phyloP scores from a whole-genome alignment of 371 early-diverging fungal species.

The Mucor mucedo region DNA sequence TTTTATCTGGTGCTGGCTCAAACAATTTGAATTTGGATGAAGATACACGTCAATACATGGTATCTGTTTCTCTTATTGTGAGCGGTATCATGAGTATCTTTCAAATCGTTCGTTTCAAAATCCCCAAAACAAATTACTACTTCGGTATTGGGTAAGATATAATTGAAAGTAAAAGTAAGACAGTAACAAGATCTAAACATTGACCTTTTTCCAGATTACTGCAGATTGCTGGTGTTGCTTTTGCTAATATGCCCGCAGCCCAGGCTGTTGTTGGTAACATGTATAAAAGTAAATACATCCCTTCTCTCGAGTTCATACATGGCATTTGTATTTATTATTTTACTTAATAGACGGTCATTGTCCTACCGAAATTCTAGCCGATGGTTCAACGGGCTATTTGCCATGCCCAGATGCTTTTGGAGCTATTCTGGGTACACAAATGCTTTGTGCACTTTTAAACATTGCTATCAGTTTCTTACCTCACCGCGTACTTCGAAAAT shows the following conservation, averaged over 20 bases:
- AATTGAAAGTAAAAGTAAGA: too few species aligned
- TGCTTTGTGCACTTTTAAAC: conserved; percentile 52
- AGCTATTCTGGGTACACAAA: conserved; percentile 61
- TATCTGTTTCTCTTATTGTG: conserved; percentile 56
- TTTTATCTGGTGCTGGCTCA: conserved; percentile 53
- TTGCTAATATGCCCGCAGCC: conserved; percentile 44
- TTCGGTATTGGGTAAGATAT: conserved; percentile 53
- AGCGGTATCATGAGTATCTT: conserved; percentile 47
- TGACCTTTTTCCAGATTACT: conserved; percentile 16
- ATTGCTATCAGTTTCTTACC: conserved; percentile 58
- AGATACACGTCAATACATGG: conserved; percentile 53
- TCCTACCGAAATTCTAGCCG: conserved; percentile 43
- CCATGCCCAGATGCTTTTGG: conserved; percentile 64
- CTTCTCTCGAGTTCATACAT: conserved; percentile 20
- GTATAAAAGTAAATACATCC: conserved; percentile 61
- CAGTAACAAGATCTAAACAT: too few species aligned
- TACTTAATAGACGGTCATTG: conserved; percentile 27
- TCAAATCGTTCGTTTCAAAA: conserved; percentile 54
- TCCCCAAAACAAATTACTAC: conserved; percentile 52
- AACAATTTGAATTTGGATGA: conserved; percentile 52
- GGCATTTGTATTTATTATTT: too few species aligned
- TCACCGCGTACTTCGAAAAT: conserved; percentile 47
- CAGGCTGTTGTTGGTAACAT: conserved; percentile 46
- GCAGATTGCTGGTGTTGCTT: conserved; percentile 44
- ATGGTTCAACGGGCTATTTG: conserved; percentile 46